Evolutionary conservation across 768 basidiomycete species (phyloP), one percentile per base, ranked within the genome.

Genomic region (Hygrocybe punicea): DNA sequence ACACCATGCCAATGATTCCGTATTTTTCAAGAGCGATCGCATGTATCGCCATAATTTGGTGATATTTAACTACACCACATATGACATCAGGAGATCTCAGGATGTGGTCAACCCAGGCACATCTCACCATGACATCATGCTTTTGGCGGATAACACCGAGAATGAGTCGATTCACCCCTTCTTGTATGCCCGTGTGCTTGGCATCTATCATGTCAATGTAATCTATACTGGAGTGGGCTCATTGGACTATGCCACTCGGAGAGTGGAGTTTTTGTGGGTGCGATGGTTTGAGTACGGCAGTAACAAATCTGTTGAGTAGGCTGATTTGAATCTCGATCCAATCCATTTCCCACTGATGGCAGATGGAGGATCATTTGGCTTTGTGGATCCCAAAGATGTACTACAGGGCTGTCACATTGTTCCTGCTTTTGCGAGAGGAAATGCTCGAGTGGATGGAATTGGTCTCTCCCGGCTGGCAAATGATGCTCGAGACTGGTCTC

Each of bases 61-160:
- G 0, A 65, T 65, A 0, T 40, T 79, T 36, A 76, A 77, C 61
- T 77, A 76, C 55, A 78, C 73, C 0, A 75, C 73, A 0, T 79
- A 78, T 52, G 71, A 80, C 60, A 56, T 76, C 1, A 69, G 67
- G 0, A 61, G 66, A 1, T 51, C 60, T 2, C 76, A 79, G 56
- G 78, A 80, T 46, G 53, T 63, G 0, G 57, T 79, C 34, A 74
- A 75, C 34, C 65, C 69, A 0, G n/a, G 68, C 21, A 58, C 33
- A 3, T 17, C 42, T 13, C 51, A 45, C 35, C 19, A 13, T 29
- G 29, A 44, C 29, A 36, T 50, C 19, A 58, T 46, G 52, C 21
- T 53, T 13, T 25, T 46, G n/a, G 25, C 57, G 6, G n/a, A 51
- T 36, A 34, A n/a, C 16, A 24, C 21, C 42, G 6, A 11, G 21